phyloP scores from a whole-genome alignment of 352 stramenopile species.

The Globisporangium orthogonon region DNA sequence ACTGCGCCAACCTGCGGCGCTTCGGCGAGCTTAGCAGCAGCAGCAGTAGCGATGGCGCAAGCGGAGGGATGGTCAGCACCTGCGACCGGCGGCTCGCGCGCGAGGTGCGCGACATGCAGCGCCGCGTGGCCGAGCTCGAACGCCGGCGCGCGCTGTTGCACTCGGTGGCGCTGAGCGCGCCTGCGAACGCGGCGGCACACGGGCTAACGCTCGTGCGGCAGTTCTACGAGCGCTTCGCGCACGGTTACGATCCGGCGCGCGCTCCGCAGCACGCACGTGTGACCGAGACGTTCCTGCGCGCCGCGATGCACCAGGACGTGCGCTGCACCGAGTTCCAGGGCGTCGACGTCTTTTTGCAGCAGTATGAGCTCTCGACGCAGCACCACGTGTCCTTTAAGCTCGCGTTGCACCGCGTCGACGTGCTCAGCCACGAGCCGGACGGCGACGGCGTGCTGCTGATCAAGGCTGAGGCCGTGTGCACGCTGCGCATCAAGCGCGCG shows the following conservation, averaged over 20 bases:
- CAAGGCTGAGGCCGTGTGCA: conserved; percentile 26
- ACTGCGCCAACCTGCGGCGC: conserved; percentile 16
- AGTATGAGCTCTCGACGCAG: conserved; percentile 34
- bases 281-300: conserved; percentile 29
- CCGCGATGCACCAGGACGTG: conserved; percentile 32
- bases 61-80: no score
- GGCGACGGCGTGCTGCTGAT: conserved; percentile 24
- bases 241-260: conserved; percentile 24
- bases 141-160: conserved; percentile 27
- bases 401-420: conserved; percentile 16
- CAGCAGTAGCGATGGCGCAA: no score
- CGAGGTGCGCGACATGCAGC: conserved; percentile 25
- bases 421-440: conserved; percentile 23
- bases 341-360: conserved; percentile 39
- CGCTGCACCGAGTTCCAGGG: conserved; percentile 51
- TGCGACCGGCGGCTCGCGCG: conserved; percentile 4
- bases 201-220: conserved; percentile 24
- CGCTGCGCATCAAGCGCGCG: conserved; percentile 35
- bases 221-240: conserved; percentile 42
- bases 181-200: conserved; percentile 22
- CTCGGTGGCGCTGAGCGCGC: conserved; percentile 23
- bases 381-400: conserved; percentile 26
- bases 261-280: conserved; percentile 14
- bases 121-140: conserved; percentile 30
- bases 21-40: conserved; percentile 4